These are phyloP conservation scores for Saccharomycopsis sp. DNA, from an alignment of 805 yeast species.

Conservation along the genomic window DNA sequence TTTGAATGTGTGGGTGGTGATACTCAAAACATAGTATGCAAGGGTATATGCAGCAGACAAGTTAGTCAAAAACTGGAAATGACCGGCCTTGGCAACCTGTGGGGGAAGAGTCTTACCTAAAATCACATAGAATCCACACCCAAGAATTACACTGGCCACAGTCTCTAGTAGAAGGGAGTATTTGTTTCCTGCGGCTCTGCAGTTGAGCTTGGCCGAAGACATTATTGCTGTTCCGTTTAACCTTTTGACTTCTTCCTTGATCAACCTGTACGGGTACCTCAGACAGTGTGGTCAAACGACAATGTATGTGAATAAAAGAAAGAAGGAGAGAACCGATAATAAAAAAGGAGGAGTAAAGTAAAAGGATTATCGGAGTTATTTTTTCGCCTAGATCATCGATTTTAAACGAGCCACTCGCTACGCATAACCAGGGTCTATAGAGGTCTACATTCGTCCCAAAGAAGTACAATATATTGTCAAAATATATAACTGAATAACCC, in stretches of 20 bases:
- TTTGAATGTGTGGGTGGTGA: constrained; percentile 20
- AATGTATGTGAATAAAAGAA: neutral
- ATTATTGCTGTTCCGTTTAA: neutral
- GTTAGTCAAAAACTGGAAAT: constrained; percentile 67
- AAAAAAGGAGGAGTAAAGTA: neutral
- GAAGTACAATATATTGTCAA: neutral
- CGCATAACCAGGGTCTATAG: too few species aligned
- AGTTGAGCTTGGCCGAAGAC: neutral
- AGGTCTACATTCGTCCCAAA: too few species aligned
- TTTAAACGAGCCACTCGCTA: neutral
- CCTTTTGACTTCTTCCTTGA: constrained; percentile 28
- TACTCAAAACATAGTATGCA: constrained; percentile 29
- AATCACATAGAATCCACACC: constrained; percentile 2
- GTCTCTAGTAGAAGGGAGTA: neutral
- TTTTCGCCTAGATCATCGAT: neutral
- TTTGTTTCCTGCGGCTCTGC: constrained; percentile 2
- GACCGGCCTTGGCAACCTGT: constrained; percentile 51
- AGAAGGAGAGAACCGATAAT: neutral
- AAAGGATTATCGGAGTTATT: neutral
- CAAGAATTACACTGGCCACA: neutral
- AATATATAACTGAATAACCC: neutral
- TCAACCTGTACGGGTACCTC: neutral
- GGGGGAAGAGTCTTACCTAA: constrained; percentile 38
- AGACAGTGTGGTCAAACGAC: neutral
- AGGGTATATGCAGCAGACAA: constrained; percentile 47